Evolutionary conservation across 768 basidiomycete species (phyloP).

Genomic region (Cystobasidium tubakii): DNA sequence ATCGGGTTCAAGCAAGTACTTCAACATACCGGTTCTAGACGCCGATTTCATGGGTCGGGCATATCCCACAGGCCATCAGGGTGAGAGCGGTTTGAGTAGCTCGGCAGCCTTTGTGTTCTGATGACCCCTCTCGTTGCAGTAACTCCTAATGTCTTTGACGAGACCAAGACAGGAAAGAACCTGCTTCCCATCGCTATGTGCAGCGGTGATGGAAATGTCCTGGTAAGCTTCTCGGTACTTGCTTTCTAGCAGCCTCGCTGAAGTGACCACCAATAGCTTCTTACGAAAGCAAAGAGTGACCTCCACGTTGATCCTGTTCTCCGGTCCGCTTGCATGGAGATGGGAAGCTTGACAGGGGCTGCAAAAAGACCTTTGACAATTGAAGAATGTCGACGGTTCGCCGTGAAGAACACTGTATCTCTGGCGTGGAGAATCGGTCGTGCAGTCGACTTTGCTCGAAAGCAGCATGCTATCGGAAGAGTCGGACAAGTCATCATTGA

Average conservation of each 20-base stretch:
- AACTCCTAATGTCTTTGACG: slow-evolving; percentile 8
- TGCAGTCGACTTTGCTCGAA: slow-evolving; percentile 50
- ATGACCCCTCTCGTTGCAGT: neutral
- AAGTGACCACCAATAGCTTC: slow-evolving; percentile 11
- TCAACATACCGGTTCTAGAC: slow-evolving; percentile 45
- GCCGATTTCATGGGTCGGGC: slow-evolving; percentile 51
- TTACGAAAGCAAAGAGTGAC: slow-evolving; percentile 49
- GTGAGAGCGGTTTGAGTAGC: slow-evolving; percentile 46
- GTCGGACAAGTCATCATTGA: slow-evolving; percentile 48
- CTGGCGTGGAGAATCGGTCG: slow-evolving; percentile 63
- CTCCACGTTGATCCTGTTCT: slow-evolving; percentile 48
- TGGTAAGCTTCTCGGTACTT: neutral
- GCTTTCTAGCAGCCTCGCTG: neutral
- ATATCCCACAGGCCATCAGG: slow-evolving; percentile 47
- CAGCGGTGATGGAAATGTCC: slow-evolving; percentile 37
- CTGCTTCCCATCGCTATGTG: slow-evolving; percentile 49
- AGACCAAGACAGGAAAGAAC: slow-evolving; percentile 34
- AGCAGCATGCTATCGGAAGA: slow-evolving; percentile 51
- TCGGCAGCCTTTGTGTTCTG: slow-evolving; percentile 22
- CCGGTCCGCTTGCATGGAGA: slow-evolving; percentile 54
- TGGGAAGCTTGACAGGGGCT: slow-evolving; percentile 57
- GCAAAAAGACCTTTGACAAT: slow-evolving; percentile 53
- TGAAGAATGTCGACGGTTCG: slow-evolving; percentile 50
- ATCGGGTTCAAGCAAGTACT: slow-evolving; percentile 36
- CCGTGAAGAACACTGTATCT: slow-evolving; percentile 56